A percentile compares a stretch with the other conserved stretches of the same genome.
phyloP scores from a whole-genome alignment of 768 basidiomycete genomes.

The Tylopilus felleus region DNA sequence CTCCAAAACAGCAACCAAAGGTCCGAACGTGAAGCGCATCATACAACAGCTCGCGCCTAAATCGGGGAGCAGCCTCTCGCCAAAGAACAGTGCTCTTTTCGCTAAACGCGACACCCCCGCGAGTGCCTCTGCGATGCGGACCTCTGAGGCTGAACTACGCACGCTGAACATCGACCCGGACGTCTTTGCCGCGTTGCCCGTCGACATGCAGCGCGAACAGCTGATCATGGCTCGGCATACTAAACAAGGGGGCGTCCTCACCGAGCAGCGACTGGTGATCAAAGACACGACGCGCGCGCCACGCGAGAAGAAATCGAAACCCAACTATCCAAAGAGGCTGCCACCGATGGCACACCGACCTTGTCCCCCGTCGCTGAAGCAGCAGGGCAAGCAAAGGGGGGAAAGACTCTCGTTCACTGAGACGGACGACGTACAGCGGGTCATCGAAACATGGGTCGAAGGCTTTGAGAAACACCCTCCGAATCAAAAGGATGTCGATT shows the following conservation, averaged over 20 bases:
- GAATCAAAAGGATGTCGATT: constrained; percentile 68
- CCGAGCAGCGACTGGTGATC: constrained; percentile 47
- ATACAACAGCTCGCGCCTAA: constrained; percentile 62
- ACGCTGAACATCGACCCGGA: constrained; percentile 70
- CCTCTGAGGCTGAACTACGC: constrained; percentile 55
- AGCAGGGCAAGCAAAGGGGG: constrained; percentile 47
- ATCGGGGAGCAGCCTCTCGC: constrained; percentile 39
- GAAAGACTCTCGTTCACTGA: constrained; percentile 60
- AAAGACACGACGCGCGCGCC: constrained; percentile 35
- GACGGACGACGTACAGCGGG: constrained; percentile 65
- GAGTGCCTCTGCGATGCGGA: constrained; percentile 36
- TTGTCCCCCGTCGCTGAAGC: constrained; percentile 50
- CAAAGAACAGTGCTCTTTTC: constrained; percentile 38
- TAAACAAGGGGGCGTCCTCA: constrained; percentile 35
- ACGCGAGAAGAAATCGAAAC: constrained; percentile 28
- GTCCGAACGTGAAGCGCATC: constrained; percentile 52
- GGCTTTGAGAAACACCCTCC: constrained; percentile 60
- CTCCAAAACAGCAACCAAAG: constrained; percentile 29
- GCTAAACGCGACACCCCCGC: constrained; percentile 29
- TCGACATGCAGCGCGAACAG: constrained; percentile 69
- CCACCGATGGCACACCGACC: constrained; percentile 54
- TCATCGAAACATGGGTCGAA: constrained; percentile 76
- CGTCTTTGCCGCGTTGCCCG: constrained; percentile 64
- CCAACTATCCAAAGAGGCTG: constrained; percentile 42
- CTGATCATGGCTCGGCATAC: constrained; percentile 56